phyloP scores from a whole-genome alignment of 1,284 basidiomycete genomes.

The Ustanciosporium gigantosporum region DNA sequence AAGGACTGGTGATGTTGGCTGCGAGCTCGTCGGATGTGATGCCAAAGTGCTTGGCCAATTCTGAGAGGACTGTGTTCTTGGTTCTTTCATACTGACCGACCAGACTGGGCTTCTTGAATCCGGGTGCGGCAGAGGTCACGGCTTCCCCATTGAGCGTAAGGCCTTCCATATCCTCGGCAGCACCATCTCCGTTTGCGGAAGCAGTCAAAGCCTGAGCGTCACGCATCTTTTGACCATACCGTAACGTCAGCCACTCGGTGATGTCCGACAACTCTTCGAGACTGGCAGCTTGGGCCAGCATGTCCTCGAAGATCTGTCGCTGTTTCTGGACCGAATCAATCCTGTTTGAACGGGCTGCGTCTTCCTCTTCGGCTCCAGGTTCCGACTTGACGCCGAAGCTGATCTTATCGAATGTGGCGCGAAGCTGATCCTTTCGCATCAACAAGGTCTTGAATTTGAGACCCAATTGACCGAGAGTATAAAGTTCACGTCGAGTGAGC shows the following conservation, averaged over 20 bases:
- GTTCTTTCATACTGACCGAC: slow-evolving; percentile 81
- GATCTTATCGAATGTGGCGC: slow-evolving; percentile 45
- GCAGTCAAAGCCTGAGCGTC: slow-evolving; percentile 65
- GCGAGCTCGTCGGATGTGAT: slow-evolving; percentile 78
- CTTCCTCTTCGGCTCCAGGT: slow-evolving; percentile 74
- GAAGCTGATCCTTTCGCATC: slow-evolving; percentile 51
- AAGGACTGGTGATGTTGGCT: slow-evolving; percentile 72
- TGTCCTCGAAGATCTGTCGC: slow-evolving; percentile 36
- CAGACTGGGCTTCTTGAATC: slow-evolving; percentile 79
- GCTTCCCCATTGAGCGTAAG: slow-evolving; percentile 23
- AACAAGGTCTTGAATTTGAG: slow-evolving; percentile 58
- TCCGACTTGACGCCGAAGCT: slow-evolving; percentile 67
- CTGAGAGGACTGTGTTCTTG: slow-evolving; percentile 76
- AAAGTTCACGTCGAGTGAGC: slow-evolving; percentile 52
- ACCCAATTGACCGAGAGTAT: slow-evolving; percentile 72
- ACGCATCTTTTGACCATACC: slow-evolving; percentile 66
- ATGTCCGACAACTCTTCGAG: slow-evolving; percentile 90
- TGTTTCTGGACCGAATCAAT: slow-evolving; percentile 11
- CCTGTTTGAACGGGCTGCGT: slow-evolving; percentile 1
- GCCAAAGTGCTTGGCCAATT: slow-evolving; percentile 78
- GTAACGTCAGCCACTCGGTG: slow-evolving; percentile 86
- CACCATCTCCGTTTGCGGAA: slow-evolving; percentile 73
- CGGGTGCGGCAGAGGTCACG: slow-evolving; percentile 58
- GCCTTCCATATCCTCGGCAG: slow-evolving; percentile 63
- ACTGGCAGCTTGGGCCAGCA: slow-evolving; percentile 62